Conservation (phyloP, 1,284 basidiomycete species). For the Ustanciosporium gigantosporum region DNA sequence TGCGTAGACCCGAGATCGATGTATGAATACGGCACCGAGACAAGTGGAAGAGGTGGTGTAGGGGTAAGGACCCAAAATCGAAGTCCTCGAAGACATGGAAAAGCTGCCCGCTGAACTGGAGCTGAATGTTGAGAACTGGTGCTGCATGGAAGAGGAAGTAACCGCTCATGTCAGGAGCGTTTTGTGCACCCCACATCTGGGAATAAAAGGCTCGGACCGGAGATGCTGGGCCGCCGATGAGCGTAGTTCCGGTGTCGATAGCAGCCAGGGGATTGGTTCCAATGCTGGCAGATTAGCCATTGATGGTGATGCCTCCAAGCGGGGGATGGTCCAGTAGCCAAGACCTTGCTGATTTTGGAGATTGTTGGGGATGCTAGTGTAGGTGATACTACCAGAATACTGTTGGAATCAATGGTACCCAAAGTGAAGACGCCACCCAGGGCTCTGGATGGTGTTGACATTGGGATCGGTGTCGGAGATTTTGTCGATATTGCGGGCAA, state of each 20-base stretch:
- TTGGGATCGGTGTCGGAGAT: conserved; percentile 31
- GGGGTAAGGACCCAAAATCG: conserved; percentile 68
- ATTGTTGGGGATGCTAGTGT: conserved; percentile 56
- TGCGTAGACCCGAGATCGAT: conserved; percentile 66
- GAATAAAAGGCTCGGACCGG: conserved; percentile 72
- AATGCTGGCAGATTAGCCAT: conserved; percentile 59
- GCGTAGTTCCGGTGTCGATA: conserved; percentile 78
- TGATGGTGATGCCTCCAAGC: conserved; percentile 62
- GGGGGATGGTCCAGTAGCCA: conserved; percentile 65
- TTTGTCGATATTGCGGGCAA: conserved; percentile 61
- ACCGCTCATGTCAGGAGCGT: conserved; percentile 61
- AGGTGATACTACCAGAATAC: conserved; percentile 61
- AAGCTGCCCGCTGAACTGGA: conserved; percentile 75
- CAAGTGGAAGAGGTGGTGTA: conserved; percentile 64
- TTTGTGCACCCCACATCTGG: conserved; percentile 71
- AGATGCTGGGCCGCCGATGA: conserved; percentile 77
- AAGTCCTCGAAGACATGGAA: conserved; percentile 82
- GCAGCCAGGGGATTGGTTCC: conserved; percentile 44
- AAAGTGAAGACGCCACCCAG: conserved; percentile 63
- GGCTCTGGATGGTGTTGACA: conserved; percentile 27
- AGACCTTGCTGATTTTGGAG: conserved; percentile 41
- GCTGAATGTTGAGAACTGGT: conserved; percentile 69
- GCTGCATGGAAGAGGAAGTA: conserved; percentile 70
- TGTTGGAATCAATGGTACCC: conserved; percentile 61
- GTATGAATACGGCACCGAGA: conserved; percentile 82